These are phyloP conservation scores for Salinomyces thailandicus DNA, from an alignment of 2,329 filamentous ascomycete genomes.

Conservation along the genomic window DNA sequence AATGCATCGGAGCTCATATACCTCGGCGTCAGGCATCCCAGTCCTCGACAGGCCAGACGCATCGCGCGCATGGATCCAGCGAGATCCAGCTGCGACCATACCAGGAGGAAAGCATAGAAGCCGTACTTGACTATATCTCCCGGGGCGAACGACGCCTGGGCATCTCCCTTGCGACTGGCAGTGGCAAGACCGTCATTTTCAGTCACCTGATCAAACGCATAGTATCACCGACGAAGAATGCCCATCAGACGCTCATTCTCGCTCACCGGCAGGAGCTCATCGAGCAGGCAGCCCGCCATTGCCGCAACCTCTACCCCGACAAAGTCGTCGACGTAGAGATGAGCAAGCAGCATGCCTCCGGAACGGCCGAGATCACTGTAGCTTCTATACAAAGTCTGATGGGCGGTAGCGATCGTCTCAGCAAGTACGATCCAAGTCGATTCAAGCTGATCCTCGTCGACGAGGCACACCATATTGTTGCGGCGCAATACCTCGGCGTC, in stretches of 20 bases:
- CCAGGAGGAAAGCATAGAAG: slow-evolving; percentile 78
- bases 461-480: slow-evolving; percentile 93
- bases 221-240: slow-evolving; percentile 42
- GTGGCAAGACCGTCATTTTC: slow-evolving; percentile 91
- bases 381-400: slow-evolving; percentile 80
- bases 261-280: slow-evolving; percentile 89
- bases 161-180: slow-evolving; percentile 74
- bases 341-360: slow-evolving; percentile 65
- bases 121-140: slow-evolving; percentile 58
- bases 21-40: no score
- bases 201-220: slow-evolving; percentile 84
- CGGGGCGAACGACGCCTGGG: slow-evolving; percentile 67
- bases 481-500: slow-evolving; percentile 63
- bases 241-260: slow-evolving; percentile 75
- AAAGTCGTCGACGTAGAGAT: slow-evolving; percentile 86
- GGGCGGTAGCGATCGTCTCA: slow-evolving; percentile 54
- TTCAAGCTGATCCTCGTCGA: slow-evolving; percentile 94
- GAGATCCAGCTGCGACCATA: slow-evolving; percentile 55
- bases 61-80: no score
- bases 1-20: no score
- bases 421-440: slow-evolving; percentile 64
- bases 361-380: slow-evolving; percentile 80
- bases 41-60: no score
- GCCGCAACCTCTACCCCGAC: slow-evolving; percentile 64
- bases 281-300: slow-evolving; percentile 85